phyloP scores from a whole-genome alignment of 495 filamentous ascomycete genomes.

The Trichoderma virens region DNA sequence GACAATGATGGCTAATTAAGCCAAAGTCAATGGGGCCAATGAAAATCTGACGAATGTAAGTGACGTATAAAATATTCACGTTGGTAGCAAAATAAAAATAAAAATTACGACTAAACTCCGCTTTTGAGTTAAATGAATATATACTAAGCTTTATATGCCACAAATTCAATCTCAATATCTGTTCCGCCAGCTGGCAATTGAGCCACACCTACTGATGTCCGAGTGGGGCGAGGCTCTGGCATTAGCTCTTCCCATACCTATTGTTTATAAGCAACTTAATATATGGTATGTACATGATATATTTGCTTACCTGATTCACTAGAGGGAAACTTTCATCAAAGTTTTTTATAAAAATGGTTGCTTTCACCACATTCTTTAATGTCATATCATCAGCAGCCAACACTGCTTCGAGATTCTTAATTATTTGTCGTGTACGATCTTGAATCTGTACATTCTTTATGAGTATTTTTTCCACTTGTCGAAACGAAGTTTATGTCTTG shows the following conservation, averaged over 20 bases:
- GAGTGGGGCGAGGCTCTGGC: background rate
- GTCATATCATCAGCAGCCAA: background rate
- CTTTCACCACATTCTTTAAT: background rate
- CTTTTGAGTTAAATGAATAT: background rate
- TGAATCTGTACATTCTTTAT: background rate
- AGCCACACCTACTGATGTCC: background rate
- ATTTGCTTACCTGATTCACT: background rate
- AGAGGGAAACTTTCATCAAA: background rate
- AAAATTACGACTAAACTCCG: too few species aligned
- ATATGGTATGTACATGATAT: background rate
- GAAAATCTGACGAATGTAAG: too few species aligned
- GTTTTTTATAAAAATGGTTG: background rate
- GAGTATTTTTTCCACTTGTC: background rate
- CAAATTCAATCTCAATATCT: background rate
- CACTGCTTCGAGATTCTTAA: background rate
- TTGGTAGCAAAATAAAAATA: too few species aligned
- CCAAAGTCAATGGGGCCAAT: too few species aligned
- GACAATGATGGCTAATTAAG: too few species aligned
- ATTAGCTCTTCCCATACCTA: background rate
- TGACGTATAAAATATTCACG: too few species aligned
- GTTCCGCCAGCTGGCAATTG: background rate
- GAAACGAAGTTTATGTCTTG: background rate
- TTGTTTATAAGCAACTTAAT: background rate
- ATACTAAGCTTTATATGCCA: background rate
- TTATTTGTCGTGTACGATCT: background rate